Conservation (phyloP, 2,329 filamentous ascomycete species). For the Ophiostoma sp. region DNA sequence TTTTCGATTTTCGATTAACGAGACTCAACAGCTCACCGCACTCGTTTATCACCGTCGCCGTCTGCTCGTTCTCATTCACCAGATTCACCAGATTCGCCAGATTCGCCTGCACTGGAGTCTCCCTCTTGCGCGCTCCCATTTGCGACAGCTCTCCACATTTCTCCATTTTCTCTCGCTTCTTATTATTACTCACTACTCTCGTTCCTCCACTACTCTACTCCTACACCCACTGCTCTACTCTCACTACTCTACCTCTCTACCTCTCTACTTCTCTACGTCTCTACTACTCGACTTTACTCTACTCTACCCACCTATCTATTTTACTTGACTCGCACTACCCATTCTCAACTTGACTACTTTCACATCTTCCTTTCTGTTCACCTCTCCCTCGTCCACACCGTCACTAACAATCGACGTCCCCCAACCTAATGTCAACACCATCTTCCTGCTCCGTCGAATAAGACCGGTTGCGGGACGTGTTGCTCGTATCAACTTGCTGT, state of each 20-base stretch:
- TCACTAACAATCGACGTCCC: background rate
- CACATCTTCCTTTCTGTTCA: background rate
- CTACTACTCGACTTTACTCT: too few relatives aligned
- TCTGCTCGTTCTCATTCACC: background rate
- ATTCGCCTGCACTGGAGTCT: background rate
- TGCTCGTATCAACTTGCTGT: slow-evolving; percentile 4
- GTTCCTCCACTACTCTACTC: background rate
- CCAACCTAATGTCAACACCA: slow-evolving; percentile 14
- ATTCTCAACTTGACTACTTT: background rate
- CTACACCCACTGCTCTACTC: background rate
- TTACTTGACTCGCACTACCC: too few relatives aligned
- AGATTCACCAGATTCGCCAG: background rate
- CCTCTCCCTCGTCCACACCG: background rate
- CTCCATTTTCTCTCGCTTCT: slow-evolving; percentile 4
- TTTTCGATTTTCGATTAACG: background rate
- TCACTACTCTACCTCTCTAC: background rate
- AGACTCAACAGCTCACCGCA: background rate
- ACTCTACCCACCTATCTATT: too few relatives aligned
- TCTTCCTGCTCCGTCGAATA: slow-evolving; percentile 20
- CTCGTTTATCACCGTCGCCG: background rate
- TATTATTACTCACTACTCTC: background rate
- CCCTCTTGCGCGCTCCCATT: slow-evolving; percentile 1
- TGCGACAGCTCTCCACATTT: slow-evolving; percentile 16
- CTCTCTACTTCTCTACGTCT: background rate
- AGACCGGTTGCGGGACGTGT: slow-evolving; percentile 19